Evolutionary conservation across 441 rosid species (phyloP).

Genomic region (Theobroma grandiflorum): DNA sequence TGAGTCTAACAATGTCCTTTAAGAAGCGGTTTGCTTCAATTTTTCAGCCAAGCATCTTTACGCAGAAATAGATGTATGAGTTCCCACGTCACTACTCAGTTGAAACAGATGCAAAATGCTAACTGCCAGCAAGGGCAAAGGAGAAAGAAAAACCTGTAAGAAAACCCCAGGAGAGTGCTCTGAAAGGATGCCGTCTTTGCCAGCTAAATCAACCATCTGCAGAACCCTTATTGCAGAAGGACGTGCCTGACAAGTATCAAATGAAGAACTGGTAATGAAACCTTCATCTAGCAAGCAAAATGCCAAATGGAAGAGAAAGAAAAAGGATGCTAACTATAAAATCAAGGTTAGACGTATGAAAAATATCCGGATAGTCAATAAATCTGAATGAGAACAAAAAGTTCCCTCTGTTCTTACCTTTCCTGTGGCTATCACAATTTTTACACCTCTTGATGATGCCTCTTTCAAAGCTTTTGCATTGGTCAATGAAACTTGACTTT

Average conservation of each 20-base stretch:
- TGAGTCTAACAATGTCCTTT: background rate
- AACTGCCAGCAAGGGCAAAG: constrained; percentile 13
- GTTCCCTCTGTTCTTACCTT: constrained; percentile 55
- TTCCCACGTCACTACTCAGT: background rate
- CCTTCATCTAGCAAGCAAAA: constrained; percentile 31
- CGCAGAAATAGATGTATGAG: background rate
- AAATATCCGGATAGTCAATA: background rate
- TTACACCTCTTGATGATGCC: constrained; percentile 83
- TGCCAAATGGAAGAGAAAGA: background rate
- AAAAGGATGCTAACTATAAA: constrained; percentile 8
- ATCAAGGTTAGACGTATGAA: background rate
- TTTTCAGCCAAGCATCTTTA: constrained; percentile 4
- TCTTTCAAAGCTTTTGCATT: constrained; percentile 86
- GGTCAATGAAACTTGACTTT: constrained; percentile 66
- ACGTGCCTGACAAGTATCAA: constrained; percentile 67
- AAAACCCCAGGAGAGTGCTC: constrained; percentile 88
- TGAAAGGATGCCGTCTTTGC: constrained; percentile 76
- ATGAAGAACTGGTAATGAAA: constrained; percentile 30
- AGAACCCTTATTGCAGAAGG: constrained; percentile 68
- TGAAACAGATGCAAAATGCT: constrained; percentile 25
- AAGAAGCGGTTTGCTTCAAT: background rate
- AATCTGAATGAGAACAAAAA: constrained; percentile 14
- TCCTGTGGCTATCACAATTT: constrained; percentile 93
- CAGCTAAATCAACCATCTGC: constrained; percentile 76
- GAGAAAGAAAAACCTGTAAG: constrained; percentile 66